Percentiles rank a stretch among this genome's conserved stretches.
Conservation (phyloP, 2,329 filamentous ascomycete species). For the Amauroascus verrucosus region DNA sequence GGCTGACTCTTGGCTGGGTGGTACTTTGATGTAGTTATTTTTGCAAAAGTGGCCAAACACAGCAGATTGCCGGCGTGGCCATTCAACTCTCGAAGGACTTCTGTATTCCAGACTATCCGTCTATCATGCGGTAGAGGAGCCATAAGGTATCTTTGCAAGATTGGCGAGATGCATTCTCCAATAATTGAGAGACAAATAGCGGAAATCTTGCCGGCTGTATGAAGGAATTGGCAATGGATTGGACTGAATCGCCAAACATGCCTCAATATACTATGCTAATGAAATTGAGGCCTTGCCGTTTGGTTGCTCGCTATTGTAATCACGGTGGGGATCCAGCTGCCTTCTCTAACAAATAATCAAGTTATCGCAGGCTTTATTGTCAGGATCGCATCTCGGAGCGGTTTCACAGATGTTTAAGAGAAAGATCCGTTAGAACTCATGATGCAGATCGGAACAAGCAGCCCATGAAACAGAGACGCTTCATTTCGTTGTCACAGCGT, state of each 20-base stretch:
- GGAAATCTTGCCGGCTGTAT: conserved; percentile 27
- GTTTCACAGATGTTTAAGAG: conserved; percentile 21
- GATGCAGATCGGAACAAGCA: not conserved
- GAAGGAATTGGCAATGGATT: conserved; percentile 24
- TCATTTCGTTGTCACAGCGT: conserved; percentile 10
- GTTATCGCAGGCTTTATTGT: conserved; percentile 24
- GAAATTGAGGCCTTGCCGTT: not conserved
- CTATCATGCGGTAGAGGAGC: conserved; percentile 28
- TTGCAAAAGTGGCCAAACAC: conserved; percentile 34
- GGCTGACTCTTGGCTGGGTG: not conserved
- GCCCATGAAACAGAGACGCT: not conserved
- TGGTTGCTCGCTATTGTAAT: not conserved
- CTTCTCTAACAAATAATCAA: conserved; percentile 30
- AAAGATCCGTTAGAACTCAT: not conserved
- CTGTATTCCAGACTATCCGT: conserved; percentile 25
- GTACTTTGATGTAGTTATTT: conserved; percentile 19
- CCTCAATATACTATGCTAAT: conserved; percentile 22
- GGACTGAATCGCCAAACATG: conserved; percentile 30
- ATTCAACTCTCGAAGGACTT: conserved; percentile 30
- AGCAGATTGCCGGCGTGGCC: conserved; percentile 33
- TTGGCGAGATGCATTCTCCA: conserved; percentile 23
- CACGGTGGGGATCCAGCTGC: conserved; percentile 21
- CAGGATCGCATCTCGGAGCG: conserved; percentile 28
- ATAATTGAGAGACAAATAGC: conserved; percentile 25
- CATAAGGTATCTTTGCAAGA: conserved; percentile 27